A percentile compares a stretch with the other conserved stretches of the same genome.
phyloP scores from a whole-genome alignment of 805 yeast species.

The Schwanniomyces sp. region DNA sequence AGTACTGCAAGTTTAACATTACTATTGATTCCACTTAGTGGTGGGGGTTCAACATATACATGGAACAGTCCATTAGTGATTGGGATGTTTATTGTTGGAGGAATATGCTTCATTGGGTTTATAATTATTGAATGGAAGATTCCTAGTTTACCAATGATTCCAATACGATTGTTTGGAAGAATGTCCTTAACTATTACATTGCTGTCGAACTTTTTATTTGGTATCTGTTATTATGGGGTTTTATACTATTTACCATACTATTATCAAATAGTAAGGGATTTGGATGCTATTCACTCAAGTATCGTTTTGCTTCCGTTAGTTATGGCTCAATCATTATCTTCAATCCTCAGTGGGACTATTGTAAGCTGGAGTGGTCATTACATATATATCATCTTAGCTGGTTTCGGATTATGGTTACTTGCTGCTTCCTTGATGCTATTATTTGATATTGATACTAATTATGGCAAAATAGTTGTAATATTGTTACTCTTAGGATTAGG shows the following conservation, averaged over 20 bases:
- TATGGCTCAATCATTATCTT: slow-evolving; percentile 36
- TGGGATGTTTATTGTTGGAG: slow-evolving; percentile 34
- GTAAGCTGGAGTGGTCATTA: slow-evolving; percentile 44
- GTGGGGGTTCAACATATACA: slow-evolving; percentile 58
- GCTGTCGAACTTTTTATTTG: slow-evolving; percentile 24
- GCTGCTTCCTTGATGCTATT: slow-evolving; percentile 22
- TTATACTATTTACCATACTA: slow-evolving; percentile 22
- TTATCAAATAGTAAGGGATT: slow-evolving; percentile 21
- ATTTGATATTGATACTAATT: slow-evolving; percentile 17
- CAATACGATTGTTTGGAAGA: slow-evolving; percentile 20
- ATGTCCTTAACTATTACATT: slow-evolving; percentile 18
- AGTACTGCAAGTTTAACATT: slow-evolving; percentile 46
- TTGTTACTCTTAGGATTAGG: slow-evolving; percentile 27
- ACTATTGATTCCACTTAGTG: slow-evolving; percentile 54
- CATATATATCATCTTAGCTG: slow-evolving; percentile 33
- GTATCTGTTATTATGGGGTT: slow-evolving; percentile 24
- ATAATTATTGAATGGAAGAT: slow-evolving; percentile 25
- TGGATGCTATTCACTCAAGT: slow-evolving; percentile 19
- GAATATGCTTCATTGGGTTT: slow-evolving; percentile 17
- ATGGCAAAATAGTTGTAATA: slow-evolving; percentile 13
- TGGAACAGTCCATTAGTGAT: slow-evolving; percentile 51
- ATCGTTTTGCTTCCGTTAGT: slow-evolving; percentile 30
- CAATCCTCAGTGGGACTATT: slow-evolving; percentile 44
- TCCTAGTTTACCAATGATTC: slow-evolving; percentile 32
- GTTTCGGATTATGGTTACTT: slow-evolving; percentile 23